Evolutionary conservation across 2,329 filamentous ascomycete genomes (phyloP).

Genomic region (Parastagonospora nodorum): DNA sequence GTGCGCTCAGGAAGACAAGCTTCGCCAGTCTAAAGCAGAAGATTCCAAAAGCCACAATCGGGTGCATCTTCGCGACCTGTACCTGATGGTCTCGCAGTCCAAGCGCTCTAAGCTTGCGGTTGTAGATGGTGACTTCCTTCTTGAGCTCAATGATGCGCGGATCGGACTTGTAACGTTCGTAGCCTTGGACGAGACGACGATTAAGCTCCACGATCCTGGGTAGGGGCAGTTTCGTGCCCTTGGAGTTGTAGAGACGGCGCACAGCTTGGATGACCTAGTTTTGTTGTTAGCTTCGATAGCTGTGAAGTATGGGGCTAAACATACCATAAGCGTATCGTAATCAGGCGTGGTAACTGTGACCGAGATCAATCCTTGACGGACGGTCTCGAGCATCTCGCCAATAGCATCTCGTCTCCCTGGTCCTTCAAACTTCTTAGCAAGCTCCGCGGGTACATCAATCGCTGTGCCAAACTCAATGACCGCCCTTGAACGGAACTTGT

Average conservation of each 20-base stretch:
- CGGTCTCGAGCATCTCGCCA: slow-evolving; percentile 79
- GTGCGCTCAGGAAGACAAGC: slow-evolving; percentile 74
- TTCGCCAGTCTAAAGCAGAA: slow-evolving; percentile 82
- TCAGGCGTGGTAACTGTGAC: slow-evolving; percentile 93
- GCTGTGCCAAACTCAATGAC: slow-evolving; percentile 94
- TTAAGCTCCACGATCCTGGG: slow-evolving; percentile 95
- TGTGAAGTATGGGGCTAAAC: neutral
- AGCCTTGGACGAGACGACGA: slow-evolving; percentile 85
- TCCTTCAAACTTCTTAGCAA: slow-evolving; percentile 86
- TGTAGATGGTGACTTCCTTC: slow-evolving; percentile 80
- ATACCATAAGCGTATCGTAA: slow-evolving; percentile 90
- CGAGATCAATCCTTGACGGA: slow-evolving; percentile 81
- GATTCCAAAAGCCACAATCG: slow-evolving; percentile 73
- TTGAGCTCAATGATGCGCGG: slow-evolving; percentile 78
- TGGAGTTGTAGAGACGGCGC: slow-evolving; percentile 89
- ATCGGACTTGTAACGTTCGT: slow-evolving; percentile 90
- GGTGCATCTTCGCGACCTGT: slow-evolving; percentile 83
- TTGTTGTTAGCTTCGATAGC: slow-evolving; percentile 33
- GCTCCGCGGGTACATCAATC: slow-evolving; percentile 79
- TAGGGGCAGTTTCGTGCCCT: slow-evolving; percentile 88
- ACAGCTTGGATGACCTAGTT: slow-evolving; percentile 83
- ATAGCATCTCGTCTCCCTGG: slow-evolving; percentile 76
- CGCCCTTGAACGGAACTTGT: slow-evolving; percentile 95
- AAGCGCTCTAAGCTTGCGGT: slow-evolving; percentile 81
- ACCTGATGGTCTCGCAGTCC: slow-evolving; percentile 94